Evolutionary conservation across 2,329 filamentous ascomycete genomes (phyloP).

Genomic region (Fusarium fracticaudum): DNA sequence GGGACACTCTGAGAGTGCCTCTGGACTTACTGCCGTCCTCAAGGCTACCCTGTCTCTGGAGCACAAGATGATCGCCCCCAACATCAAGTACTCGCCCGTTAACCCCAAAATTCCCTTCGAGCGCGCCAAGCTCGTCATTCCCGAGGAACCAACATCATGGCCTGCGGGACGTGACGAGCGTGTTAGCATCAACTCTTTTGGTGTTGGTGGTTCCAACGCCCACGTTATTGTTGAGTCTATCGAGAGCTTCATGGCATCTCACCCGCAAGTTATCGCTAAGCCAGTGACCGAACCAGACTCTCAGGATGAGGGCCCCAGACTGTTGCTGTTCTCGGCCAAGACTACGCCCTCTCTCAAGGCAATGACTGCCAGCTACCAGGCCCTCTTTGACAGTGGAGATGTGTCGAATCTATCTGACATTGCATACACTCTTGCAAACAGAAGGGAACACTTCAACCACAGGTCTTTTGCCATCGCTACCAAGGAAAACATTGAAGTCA

Average conservation of each 20-base stretch:
- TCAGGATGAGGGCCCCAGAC: neutral
- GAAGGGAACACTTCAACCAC: neutral
- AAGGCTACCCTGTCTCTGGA: slow-evolving; percentile 43
- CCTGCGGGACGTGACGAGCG: neutral
- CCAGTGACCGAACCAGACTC: neutral
- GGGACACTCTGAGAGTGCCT: neutral
- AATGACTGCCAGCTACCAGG: neutral
- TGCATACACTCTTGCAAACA: neutral
- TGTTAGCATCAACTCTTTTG: neutral
- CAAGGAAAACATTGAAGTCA: neutral
- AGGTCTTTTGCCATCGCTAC: neutral
- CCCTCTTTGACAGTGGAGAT: neutral
- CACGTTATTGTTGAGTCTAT: neutral
- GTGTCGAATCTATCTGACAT: neutral
- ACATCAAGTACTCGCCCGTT: slow-evolving; percentile 3
- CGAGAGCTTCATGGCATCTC: neutral
- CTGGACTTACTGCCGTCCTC: neutral
- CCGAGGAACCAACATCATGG: neutral
- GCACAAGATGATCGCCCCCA: slow-evolving; percentile 44
- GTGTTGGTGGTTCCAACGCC: neutral
- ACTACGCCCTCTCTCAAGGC: neutral
- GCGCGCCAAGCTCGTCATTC: neutral
- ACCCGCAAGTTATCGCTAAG: neutral
- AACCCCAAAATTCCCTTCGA: neutral
- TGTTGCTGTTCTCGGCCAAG: neutral